Percentiles rank a stretch among this genome's conserved stretches.
Evolutionary conservation across 169 alveolate species (phyloP).

Genomic region (Blepharisma undulans): DNA sequence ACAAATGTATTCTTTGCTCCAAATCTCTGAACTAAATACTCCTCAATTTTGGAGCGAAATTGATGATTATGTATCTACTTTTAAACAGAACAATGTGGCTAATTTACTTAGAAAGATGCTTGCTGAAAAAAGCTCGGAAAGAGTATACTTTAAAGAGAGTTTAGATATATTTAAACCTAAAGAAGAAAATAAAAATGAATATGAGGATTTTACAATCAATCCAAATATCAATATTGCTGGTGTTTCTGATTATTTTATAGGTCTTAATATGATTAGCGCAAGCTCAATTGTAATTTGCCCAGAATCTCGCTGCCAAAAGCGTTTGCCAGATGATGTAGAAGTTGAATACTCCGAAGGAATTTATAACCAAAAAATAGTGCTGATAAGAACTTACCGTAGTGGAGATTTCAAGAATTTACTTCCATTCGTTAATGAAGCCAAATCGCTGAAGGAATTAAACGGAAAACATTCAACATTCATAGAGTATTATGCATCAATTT

Average conservation of each 20-base stretch:
- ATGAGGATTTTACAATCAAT: too few relatives aligned
- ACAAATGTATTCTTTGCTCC: neutral
- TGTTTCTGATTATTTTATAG: neutral
- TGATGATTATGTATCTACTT: neutral
- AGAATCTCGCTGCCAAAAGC: neutral
- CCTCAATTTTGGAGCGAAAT: neutral
- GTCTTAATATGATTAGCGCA: neutral
- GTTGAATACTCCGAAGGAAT: neutral
- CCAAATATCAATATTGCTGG: neutral
- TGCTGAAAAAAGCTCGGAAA: neutral
- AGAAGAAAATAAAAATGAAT: neutral
- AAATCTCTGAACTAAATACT: neutral
- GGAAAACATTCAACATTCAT: neutral
- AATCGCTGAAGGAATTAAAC: neutral
- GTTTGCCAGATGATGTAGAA: neutral
- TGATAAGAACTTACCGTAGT: neutral
- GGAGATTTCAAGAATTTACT: neutral
- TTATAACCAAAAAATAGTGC: neutral
- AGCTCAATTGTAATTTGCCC: neutral
- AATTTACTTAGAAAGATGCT: neutral
- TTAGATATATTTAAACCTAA: neutral
- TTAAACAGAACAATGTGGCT: neutral
- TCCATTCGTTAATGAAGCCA: neutral
- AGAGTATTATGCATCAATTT: neutral
- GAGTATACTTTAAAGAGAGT: neutral